Evolutionary conservation across 192 early-diverging fungal genomes (phyloP).

Genomic region (Thamnidium elegans): DNA sequence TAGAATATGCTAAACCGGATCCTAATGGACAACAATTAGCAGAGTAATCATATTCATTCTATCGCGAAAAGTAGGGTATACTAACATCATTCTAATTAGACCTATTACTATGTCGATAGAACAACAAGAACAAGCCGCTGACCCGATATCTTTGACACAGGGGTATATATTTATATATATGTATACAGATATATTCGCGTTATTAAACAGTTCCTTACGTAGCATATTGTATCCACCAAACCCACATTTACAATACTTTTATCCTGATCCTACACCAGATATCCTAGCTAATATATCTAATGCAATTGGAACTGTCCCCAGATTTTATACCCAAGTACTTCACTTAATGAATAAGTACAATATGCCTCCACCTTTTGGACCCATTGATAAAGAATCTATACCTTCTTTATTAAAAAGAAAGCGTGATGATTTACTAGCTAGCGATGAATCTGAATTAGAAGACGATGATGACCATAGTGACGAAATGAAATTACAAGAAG

Average conservation of each 20-base stretch:
- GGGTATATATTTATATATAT: constrained; percentile 19
- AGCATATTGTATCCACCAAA: constrained; percentile 40
- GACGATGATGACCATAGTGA: constrained; percentile 22
- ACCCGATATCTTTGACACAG: constrained; percentile 29
- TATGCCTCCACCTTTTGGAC: constrained; percentile 50
- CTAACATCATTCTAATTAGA: background rate
- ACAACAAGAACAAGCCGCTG: constrained; percentile 4
- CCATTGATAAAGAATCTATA: constrained; percentile 11
- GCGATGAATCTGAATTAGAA: constrained; percentile 50
- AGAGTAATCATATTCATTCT: background rate
- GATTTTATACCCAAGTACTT: constrained; percentile 58
- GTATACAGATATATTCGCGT: background rate
- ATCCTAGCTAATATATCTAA: constrained; percentile 51
- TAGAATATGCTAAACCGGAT: constrained; percentile 43
- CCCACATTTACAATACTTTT: constrained; percentile 40
- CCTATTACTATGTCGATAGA: background rate
- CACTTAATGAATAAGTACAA: constrained; percentile 68
- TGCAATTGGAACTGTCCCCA: constrained; percentile 49
- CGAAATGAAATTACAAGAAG: background rate
- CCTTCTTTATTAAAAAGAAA: constrained; percentile 37
- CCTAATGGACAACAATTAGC: constrained; percentile 3
- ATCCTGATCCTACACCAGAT: constrained; percentile 46
- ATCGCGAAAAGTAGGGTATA: background rate
- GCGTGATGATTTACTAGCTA: constrained; percentile 41
- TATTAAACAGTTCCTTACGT: background rate